phyloP scores from a whole-genome alignment of 352 stramenopile genomes.

The Pythium volutum region DNA sequence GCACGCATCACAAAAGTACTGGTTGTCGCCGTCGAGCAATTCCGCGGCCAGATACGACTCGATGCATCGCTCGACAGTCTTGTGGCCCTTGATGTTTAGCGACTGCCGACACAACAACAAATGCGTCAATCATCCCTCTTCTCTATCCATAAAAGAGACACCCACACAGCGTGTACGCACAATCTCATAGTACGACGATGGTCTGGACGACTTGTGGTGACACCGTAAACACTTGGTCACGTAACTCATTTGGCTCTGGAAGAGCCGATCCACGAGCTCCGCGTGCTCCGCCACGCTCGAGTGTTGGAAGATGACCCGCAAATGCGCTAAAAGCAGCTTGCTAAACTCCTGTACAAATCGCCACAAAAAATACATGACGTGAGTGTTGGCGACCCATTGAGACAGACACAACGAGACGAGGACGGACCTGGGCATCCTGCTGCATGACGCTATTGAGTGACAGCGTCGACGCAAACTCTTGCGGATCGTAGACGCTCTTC shows the following conservation, averaged over 20 bases:
- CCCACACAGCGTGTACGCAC: slow-evolving; percentile 24
- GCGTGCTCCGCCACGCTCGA: slow-evolving; percentile 50
- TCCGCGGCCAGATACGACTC: slow-evolving; percentile 70
- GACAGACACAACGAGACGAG: background rate
- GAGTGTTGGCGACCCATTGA: too few species aligned
- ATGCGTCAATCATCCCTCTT: background rate
- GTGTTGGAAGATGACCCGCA: slow-evolving; percentile 74
- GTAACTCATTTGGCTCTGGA: slow-evolving; percentile 82
- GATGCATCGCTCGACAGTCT: slow-evolving; percentile 66
- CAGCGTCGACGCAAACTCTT: slow-evolving; percentile 76
- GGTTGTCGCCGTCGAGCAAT: slow-evolving; percentile 81
- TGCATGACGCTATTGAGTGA: slow-evolving; percentile 81
- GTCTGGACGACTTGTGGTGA: slow-evolving; percentile 55
- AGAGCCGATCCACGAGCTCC: slow-evolving; percentile 72
- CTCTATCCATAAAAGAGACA: background rate
- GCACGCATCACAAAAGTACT: slow-evolving; percentile 84
- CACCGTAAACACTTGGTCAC: slow-evolving; percentile 80
- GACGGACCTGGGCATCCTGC: slow-evolving; percentile 78
- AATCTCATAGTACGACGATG: slow-evolving; percentile 82
- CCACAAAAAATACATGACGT: background rate
- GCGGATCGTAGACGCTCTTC: slow-evolving; percentile 64
- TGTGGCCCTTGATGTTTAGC: slow-evolving; percentile 83
- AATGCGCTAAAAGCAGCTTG: slow-evolving; percentile 77
- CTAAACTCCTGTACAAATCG: slow-evolving; percentile 84
- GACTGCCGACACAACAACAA: slow-evolving; percentile 32